phyloP scores from a whole-genome alignment of 768 basidiomycete genomes.

The Clitopilus passeckerianus region DNA sequence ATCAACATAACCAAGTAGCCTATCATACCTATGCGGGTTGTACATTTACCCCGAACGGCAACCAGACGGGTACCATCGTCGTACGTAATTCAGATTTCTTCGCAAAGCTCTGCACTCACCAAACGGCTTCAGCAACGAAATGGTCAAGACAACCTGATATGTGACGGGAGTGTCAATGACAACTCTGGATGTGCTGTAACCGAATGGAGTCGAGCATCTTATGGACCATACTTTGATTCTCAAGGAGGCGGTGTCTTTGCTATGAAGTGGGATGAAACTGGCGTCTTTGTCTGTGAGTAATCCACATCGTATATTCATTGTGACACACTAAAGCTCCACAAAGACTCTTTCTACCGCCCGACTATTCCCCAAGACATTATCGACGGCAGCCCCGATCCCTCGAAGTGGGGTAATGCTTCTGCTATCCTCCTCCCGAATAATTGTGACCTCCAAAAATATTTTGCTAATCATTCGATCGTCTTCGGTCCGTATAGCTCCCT shows the following conservation, averaged over 20 bases:
- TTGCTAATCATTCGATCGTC: slow-evolving; percentile 67
- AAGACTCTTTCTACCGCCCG: slow-evolving; percentile 77
- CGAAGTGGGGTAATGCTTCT: slow-evolving; percentile 63
- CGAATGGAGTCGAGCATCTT: slow-evolving; percentile 79
- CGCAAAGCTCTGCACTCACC: no score
- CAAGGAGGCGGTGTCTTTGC: slow-evolving; percentile 82
- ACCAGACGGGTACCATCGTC: slow-evolving; percentile 60
- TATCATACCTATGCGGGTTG: slow-evolving; percentile 75
- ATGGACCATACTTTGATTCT: slow-evolving; percentile 76
- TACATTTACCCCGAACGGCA: slow-evolving; percentile 43
- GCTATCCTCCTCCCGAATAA: slow-evolving; percentile 48
- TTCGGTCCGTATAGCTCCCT: slow-evolving; percentile 49
- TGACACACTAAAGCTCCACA: no score
- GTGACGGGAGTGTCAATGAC: slow-evolving; percentile 43
- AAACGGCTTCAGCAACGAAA: slow-evolving; percentile 33
- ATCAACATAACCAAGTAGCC: slow-evolving; percentile 79
- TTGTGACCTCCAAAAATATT: slow-evolving; percentile 57
- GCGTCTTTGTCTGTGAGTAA: slow-evolving; percentile 72
- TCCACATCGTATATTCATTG: neutral
- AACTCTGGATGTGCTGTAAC: slow-evolving; percentile 77
- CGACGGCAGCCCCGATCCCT: slow-evolving; percentile 57
- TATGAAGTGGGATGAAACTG: slow-evolving; percentile 83
- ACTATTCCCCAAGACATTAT: slow-evolving; percentile 67
- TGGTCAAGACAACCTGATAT: slow-evolving; percentile 46
- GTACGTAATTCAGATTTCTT: slow-evolving; percentile 29